Conservation (phyloP, 2,329 filamentous ascomycete genomes). For the Zalaria sp. region DNA sequence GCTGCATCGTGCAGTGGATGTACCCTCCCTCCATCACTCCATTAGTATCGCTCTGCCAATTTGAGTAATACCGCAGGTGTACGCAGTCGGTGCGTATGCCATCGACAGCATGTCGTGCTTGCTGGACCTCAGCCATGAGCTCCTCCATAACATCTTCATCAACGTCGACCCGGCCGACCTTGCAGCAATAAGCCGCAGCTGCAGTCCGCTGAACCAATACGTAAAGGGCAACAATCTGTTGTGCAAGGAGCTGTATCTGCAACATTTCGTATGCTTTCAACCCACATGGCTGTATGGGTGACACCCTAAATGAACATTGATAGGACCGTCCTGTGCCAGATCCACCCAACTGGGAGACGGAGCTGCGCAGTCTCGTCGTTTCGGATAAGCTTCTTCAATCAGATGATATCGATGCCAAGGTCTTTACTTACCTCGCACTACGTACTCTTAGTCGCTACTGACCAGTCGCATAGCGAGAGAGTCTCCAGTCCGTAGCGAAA, state of each 20-base stretch:
- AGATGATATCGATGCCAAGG: slow-evolving; percentile 24
- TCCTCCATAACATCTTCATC: slow-evolving; percentile 47
- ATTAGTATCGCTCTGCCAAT: no score
- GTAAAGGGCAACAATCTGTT: slow-evolving; percentile 45
- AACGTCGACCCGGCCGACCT: slow-evolving; percentile 45
- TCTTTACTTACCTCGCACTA: not conserved
- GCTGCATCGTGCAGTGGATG: no score
- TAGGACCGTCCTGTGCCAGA: not conserved
- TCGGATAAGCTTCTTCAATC: slow-evolving; percentile 32
- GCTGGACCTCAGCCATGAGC: slow-evolving; percentile 44
- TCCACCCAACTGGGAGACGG: slow-evolving; percentile 22
- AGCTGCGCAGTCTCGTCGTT: slow-evolving; percentile 20
- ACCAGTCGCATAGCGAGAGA: slow-evolving; percentile 16
- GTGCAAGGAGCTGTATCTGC: slow-evolving; percentile 48
- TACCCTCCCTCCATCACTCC: no score
- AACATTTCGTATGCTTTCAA: slow-evolving; percentile 33
- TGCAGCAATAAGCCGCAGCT: slow-evolving; percentile 36
- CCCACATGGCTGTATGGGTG: slow-evolving; percentile 6
- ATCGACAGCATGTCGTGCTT: slow-evolving; percentile 18
- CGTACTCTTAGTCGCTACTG: not conserved
- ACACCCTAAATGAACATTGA: slow-evolving; percentile 5
- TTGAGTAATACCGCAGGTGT: no score
- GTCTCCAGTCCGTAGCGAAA: slow-evolving; percentile 11
- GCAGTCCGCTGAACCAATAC: slow-evolving; percentile 37
- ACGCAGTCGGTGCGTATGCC: no score